Conservation (phyloP, 78 protist species). For the Diacronema lutheri region DNA sequence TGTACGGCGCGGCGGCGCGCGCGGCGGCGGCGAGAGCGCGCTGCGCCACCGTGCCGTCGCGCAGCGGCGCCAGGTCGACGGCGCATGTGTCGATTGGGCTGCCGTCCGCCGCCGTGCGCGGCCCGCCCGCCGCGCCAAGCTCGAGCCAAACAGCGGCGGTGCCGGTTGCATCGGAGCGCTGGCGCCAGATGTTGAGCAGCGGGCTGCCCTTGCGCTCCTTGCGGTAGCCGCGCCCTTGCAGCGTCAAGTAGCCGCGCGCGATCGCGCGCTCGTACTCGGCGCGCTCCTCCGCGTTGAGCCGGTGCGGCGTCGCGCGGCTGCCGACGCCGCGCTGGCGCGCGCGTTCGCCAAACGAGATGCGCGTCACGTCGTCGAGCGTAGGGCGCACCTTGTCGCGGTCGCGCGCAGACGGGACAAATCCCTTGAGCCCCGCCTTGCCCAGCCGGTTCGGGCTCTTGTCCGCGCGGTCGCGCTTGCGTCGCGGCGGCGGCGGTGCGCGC, state of each 20-base stretch:
- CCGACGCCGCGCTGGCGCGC: neutral
- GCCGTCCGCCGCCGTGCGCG: too few relatives aligned
- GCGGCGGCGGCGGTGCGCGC: too few relatives aligned
- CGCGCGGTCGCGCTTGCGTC: too few relatives aligned
- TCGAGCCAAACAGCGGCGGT: neutral
- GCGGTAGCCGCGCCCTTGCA: neutral
- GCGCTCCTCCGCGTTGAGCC: slow-evolving; percentile 3
- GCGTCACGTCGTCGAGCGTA: neutral
- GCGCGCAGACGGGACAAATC: too few relatives aligned
- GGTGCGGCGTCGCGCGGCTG: neutral
- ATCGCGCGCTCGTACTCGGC: neutral
- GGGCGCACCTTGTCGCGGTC: neutral
- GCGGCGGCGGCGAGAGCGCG: too few relatives aligned
- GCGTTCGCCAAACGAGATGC: neutral
- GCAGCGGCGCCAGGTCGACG: too few relatives aligned
- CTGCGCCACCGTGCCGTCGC: too few relatives aligned
- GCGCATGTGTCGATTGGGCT: too few relatives aligned
- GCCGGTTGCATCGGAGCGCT: neutral
- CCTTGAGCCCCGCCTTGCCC: too few relatives aligned
- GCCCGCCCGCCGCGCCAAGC: too few relatives aligned
- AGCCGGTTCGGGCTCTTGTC: too few relatives aligned
- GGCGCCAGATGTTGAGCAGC: neutral
- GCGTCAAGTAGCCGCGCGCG: neutral
- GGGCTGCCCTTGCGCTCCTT: neutral
- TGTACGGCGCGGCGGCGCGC: too few relatives aligned